Evolutionary conservation across 345 rosid genomes (phyloP), one percentile per base, ranked within the genome.

Genomic region (thale cress (Arabidopsis thaliana)): DNA sequence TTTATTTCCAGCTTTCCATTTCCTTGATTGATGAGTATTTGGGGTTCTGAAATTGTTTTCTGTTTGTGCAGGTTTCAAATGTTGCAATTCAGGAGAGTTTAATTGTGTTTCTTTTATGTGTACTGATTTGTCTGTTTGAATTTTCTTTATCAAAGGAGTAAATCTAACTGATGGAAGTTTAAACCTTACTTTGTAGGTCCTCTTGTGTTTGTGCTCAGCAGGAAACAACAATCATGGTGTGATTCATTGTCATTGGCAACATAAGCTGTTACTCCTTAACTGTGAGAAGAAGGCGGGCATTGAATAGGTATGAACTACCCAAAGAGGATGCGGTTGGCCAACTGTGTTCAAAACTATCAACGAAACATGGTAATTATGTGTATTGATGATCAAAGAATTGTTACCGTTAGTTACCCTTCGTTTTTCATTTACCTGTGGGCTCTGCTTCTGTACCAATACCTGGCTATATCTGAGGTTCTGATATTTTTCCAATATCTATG

Each of bases 31-130:
- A 76, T 82, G 64, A 71, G 45, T 69, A 58, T 20, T 44, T 58
- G 30, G 36, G 51, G 71, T 76, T 73, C 82, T 84, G 80, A 81
- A 83, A 75, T 64, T 84, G 32, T 74, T 63, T 86, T 77, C 51
- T 84, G 69, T 70, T 88, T 91, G 87, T 91, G 93, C 92, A 89
- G 97, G 93, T 78, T 45, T 75, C 78, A 81, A 85, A 70, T 84
- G 62, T 77, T 84, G 84, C 84, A 67, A 78, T 59, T 82, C 83
- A 68, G 90, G 88, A 85, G 84, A 81, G 76, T 81, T 80, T 82
- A 37, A 24, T 72, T 74, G 37, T 72, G 63, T 37, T 72, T 73
- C 52, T 61, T 70, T 25, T 65, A 23, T 80, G 56, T 59, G 48
- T 67, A 53, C 30, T 81, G 67, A 66, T 58, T 74, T 71, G 72